phyloP scores from a whole-genome alignment of 2,329 filamentous ascomycete genomes.

The Hymenoscyphus salicellus region DNA sequence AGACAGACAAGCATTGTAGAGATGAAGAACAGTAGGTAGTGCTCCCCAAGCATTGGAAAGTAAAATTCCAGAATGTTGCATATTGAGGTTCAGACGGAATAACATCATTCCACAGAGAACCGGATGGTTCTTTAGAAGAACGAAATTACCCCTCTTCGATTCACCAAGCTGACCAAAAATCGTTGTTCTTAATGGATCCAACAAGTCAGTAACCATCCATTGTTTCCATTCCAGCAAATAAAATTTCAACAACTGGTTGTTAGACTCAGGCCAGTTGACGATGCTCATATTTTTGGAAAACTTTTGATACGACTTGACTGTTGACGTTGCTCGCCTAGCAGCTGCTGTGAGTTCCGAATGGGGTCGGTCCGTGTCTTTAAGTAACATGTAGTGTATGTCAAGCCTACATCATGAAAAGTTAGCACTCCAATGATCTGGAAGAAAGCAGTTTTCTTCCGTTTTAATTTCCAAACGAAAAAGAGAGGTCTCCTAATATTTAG shows the following conservation, averaged over 20 bases:
- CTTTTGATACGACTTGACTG: neutral
- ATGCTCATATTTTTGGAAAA: constrained; percentile 3
- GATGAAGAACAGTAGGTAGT: constrained; percentile 3
- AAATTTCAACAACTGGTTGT: neutral
- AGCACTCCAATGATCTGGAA: neutral
- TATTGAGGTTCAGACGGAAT: neutral
- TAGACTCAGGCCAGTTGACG: neutral
- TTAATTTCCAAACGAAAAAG: neutral
- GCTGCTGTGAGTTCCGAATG: constrained; percentile 5
- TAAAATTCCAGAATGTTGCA: neutral
- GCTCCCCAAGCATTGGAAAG: constrained; percentile 8
- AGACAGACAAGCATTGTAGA: constrained; percentile 8
- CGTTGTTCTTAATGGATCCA: neutral
- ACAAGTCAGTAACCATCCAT: neutral
- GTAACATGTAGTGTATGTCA: constrained; percentile 3
- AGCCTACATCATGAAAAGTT: neutral
- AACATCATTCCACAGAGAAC: constrained; percentile 10
- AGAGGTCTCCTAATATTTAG: neutral
- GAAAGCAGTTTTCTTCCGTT: neutral
- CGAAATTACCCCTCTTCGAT: neutral
- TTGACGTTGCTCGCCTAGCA: neutral
- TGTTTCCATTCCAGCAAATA: neutral
- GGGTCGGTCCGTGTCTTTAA: neutral
- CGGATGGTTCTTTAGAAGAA: constrained; percentile 6
- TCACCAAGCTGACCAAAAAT: neutral